A percentile compares a stretch with the other conserved stretches of the same genome.
These are phyloP conservation scores for Pleurotus djamor DNA, from an alignment of 768 basidiomycete genomes.

Conservation along the genomic window DNA sequence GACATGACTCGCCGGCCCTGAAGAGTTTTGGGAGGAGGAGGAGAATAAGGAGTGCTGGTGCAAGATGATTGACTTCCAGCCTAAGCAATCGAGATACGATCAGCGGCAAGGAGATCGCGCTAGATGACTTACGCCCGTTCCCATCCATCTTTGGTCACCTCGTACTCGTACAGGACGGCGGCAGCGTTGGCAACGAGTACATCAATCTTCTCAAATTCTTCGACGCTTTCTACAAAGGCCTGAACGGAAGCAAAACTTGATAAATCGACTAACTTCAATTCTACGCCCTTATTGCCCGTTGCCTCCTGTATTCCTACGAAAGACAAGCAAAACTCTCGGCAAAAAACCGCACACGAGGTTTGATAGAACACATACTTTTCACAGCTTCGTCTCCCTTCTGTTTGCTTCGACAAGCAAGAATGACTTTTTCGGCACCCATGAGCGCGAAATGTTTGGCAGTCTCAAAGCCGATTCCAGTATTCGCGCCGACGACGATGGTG, in stretches of 20 bases:
- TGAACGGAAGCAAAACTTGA: conserved; percentile 35
- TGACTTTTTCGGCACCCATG: conserved; percentile 38
- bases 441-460: conserved; percentile 41
- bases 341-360: background rate
- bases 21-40: conserved; percentile 41
- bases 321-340: background rate
- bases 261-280: conserved; percentile 40
- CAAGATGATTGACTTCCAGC: conserved; percentile 45
- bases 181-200: conserved; percentile 46
- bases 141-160: conserved; percentile 40
- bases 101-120: background rate
- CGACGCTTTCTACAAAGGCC: conserved; percentile 31
- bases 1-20: conserved; percentile 22
- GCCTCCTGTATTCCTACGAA: conserved; percentile 26
- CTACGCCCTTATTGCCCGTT: conserved; percentile 29
- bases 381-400: conserved; percentile 33
- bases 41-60: conserved; percentile 35
- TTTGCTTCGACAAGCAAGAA: conserved; percentile 34
- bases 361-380: conserved; percentile 24
- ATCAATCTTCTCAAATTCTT: conserved; percentile 32
- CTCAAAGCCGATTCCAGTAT: conserved; percentile 50
- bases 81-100: conserved; percentile 20
- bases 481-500: conserved; percentile 45
- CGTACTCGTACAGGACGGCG: conserved; percentile 10
- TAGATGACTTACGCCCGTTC: conserved; percentile 33